A percentile compares a stretch with the other conserved stretches of the same genome.
phyloP scores from a whole-genome alignment of 768 basidiomycete species.

The Gloeopeniophorella convolvens region DNA sequence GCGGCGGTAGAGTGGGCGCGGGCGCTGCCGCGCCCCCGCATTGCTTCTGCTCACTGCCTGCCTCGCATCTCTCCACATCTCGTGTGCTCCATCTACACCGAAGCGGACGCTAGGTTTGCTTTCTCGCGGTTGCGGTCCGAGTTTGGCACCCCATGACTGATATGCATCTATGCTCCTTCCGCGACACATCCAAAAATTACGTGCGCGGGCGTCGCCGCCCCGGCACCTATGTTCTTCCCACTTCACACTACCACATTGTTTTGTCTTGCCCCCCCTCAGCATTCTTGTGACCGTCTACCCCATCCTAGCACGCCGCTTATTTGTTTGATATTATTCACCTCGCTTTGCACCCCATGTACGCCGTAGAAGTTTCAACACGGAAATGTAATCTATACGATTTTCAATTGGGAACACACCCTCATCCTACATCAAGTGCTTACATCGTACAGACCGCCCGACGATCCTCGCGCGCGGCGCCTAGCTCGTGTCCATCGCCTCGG shows the following conservation, averaged over 20 bases:
- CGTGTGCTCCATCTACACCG: not conserved
- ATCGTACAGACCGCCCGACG: not conserved
- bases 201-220: not conserved
- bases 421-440: too few relatives aligned
- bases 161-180: not conserved
- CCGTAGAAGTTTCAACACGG: conserved; percentile 1
- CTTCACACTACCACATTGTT: not conserved
- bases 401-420: conserved; percentile 2
- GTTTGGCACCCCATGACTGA: not conserved
- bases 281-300: too few relatives aligned
- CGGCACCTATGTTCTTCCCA: conserved; percentile 1
- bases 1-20: not conserved
- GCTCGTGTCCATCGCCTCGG: conserved; percentile 78
- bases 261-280: not conserved
- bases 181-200: not conserved
- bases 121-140: not conserved
- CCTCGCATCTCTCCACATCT: too few relatives aligned
- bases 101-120: not conserved
- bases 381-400: conserved; percentile 6
- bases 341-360: conserved; percentile 6
- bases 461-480: conserved; percentile 28
- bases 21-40: too few relatives aligned
- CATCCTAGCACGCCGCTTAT: too few relatives aligned
- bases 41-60: too few relatives aligned
- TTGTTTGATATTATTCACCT: conserved; percentile 9